phyloP scores from a whole-genome alignment of 805 yeast species.

The Ogataea corticis region DNA sequence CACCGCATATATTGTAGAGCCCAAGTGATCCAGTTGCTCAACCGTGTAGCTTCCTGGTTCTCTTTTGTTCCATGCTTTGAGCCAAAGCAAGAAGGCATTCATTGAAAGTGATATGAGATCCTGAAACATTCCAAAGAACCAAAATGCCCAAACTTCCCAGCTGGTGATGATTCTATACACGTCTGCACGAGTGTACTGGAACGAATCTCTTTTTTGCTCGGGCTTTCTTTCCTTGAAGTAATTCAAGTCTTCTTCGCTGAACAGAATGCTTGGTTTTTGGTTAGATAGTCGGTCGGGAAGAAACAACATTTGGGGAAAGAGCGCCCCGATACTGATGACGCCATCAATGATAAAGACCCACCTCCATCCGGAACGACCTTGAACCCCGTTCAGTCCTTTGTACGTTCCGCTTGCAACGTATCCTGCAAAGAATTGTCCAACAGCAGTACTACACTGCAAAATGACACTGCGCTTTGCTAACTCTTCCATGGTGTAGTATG shows the following conservation, averaged over 20 bases:
- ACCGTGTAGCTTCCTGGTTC: slow-evolving; percentile 8
- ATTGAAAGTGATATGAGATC: slow-evolving; percentile 13
- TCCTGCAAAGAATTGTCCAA: slow-evolving; percentile 44
- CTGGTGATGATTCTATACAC: not conserved
- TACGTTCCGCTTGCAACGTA: slow-evolving; percentile 56
- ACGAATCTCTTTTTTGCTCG: slow-evolving; percentile 4
- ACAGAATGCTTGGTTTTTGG: slow-evolving; percentile 32
- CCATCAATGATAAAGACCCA: slow-evolving; percentile 70
- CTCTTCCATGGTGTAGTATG: slow-evolving; percentile 55
- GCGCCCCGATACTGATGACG: slow-evolving; percentile 54
- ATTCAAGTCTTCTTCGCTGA: slow-evolving; percentile 8
- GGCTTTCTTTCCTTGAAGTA: slow-evolving; percentile 6
- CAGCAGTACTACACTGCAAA: slow-evolving; percentile 37
- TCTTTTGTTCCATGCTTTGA: slow-evolving; percentile 16
- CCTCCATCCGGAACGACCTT: slow-evolving; percentile 61
- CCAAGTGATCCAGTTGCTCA: slow-evolving; percentile 11
- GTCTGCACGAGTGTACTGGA: slow-evolving; percentile 2
- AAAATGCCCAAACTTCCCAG: slow-evolving; percentile 17
- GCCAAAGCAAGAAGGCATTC: slow-evolving; percentile 12
- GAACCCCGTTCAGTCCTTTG: slow-evolving; percentile 43
- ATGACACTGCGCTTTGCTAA: slow-evolving; percentile 57
- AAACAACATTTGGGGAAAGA: slow-evolving; percentile 46
- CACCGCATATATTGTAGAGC: slow-evolving; percentile 12
- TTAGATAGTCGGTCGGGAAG: slow-evolving; percentile 50
- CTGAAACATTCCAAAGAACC: slow-evolving; percentile 17